These are phyloP conservation scores for Boletus rubescentipes DNA, from an alignment of 768 basidiomycete species.

Conservation along the genomic window DNA sequence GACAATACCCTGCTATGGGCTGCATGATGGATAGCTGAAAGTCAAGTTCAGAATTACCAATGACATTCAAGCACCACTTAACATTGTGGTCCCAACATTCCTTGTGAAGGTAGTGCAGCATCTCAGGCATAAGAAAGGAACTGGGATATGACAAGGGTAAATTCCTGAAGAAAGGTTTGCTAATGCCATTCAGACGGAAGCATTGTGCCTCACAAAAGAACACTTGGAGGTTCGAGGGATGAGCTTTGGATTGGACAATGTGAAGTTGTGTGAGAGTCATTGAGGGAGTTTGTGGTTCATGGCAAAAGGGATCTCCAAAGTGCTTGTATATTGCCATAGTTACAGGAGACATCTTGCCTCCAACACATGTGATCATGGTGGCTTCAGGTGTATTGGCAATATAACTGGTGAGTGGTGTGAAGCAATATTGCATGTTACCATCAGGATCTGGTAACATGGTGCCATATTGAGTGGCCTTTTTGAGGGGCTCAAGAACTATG, in stretches of 20 bases:
- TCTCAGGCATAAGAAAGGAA: not conserved
- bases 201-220: not conserved
- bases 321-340: not conserved
- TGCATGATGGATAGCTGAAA: not conserved
- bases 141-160: not conserved
- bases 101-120: not conserved
- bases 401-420: not conserved
- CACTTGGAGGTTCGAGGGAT: not conserved
- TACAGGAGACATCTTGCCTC: not conserved
- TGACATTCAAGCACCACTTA: not conserved
- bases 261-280: not conserved
- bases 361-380: not conserved
- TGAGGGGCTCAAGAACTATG: not conserved
- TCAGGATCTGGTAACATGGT: not conserved
- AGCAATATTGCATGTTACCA: not conserved
- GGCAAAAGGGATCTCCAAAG: not conserved
- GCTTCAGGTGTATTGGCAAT: not conserved
- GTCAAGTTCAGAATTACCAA: not conserved
- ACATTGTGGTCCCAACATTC: not conserved
- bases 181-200: not conserved
- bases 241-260: not conserved
- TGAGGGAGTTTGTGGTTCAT: not conserved
- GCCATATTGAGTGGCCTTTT: not conserved
- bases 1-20: not conserved
- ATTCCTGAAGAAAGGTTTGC: not conserved